Percentiles rank a stretch among this genome's conserved stretches.
Conservation (phyloP, 768 basidiomycete genomes). For the Amanita rimosa region DNA sequence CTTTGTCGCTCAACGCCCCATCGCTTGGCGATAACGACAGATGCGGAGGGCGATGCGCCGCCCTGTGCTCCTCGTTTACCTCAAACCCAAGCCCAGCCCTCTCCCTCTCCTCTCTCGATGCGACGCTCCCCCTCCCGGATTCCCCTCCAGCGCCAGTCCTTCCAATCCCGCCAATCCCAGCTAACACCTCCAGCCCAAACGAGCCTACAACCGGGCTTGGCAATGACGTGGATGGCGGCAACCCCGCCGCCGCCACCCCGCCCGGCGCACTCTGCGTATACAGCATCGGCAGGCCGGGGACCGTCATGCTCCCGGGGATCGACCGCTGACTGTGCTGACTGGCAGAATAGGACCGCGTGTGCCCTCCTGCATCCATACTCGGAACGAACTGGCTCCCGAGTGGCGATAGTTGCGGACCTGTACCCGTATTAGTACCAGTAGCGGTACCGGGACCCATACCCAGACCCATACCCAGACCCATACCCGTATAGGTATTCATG, state of each 20-base stretch:
- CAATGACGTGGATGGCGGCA: background rate
- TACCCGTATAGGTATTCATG: background rate
- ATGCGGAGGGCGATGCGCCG: constrained; percentile 41
- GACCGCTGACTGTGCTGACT: constrained; percentile 2
- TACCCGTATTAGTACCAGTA: background rate
- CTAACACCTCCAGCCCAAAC: background rate
- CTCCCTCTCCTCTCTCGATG: background rate
- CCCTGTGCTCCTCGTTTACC: constrained; percentile 12
- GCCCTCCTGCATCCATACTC: background rate
- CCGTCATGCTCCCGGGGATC: background rate
- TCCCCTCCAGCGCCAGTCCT: background rate
- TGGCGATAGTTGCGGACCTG: background rate
- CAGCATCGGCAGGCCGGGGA: background rate
- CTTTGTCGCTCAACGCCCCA: constrained; percentile 35
- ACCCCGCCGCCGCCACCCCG: background rate
- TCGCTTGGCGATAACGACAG: constrained; percentile 54
- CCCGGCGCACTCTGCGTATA: background rate
- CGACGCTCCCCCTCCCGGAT: background rate
- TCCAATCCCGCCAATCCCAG: background rate
- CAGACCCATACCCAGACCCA: background rate
- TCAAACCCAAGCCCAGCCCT: background rate
- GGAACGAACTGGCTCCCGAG: background rate
- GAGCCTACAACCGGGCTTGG: background rate
- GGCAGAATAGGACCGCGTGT: background rate
- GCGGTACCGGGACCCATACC: background rate